Evolutionary conservation across 2,329 filamentous ascomycete genomes (phyloP).

Genomic region (Curvularia sp.): DNA sequence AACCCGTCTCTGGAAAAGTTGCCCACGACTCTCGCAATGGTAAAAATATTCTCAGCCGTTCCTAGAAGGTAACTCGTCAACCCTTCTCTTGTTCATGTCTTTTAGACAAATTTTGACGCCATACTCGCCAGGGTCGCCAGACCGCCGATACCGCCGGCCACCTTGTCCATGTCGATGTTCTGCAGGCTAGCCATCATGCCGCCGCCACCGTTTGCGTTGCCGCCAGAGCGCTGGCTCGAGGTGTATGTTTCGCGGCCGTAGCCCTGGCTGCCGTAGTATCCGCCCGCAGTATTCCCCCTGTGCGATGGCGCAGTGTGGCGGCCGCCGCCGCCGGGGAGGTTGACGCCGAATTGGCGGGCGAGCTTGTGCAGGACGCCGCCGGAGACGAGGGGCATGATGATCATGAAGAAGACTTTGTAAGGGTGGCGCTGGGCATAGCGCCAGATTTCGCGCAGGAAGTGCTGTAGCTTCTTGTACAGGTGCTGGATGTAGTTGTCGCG

Average conservation of each 20-base stretch:
- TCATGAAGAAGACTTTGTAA: slow-evolving; percentile 86
- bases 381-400: slow-evolving; percentile 85
- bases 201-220: slow-evolving; percentile 29
- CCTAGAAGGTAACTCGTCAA: slow-evolving; percentile 16
- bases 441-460: slow-evolving; percentile 80
- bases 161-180: slow-evolving; percentile 40
- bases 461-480: slow-evolving; percentile 76
- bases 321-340: slow-evolving; percentile 63
- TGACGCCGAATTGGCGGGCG: slow-evolving; percentile 78
- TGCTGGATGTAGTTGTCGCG: slow-evolving; percentile 79
- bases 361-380: slow-evolving; percentile 82
- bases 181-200: slow-evolving; percentile 37
- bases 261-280: slow-evolving; percentile 56
- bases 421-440: slow-evolving; percentile 83
- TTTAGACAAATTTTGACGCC: slow-evolving; percentile 55
- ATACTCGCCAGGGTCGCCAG: slow-evolving; percentile 59
- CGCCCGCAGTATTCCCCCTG: slow-evolving; percentile 38
- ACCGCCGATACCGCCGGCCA: slow-evolving; percentile 52
- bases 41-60: slow-evolving; percentile 20
- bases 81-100: neutral
- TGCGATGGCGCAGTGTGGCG: slow-evolving; percentile 14
- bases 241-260: slow-evolving; percentile 45
- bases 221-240: slow-evolving; percentile 28
- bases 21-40: slow-evolving; percentile 13
- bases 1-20: slow-evolving; percentile 1